A percentile compares a stretch with the other conserved stretches of the same genome.
These are phyloP conservation scores for Spathaspora passalidarum DNA, from an alignment of 805 yeast genomes.

Conservation along the genomic window DNA sequence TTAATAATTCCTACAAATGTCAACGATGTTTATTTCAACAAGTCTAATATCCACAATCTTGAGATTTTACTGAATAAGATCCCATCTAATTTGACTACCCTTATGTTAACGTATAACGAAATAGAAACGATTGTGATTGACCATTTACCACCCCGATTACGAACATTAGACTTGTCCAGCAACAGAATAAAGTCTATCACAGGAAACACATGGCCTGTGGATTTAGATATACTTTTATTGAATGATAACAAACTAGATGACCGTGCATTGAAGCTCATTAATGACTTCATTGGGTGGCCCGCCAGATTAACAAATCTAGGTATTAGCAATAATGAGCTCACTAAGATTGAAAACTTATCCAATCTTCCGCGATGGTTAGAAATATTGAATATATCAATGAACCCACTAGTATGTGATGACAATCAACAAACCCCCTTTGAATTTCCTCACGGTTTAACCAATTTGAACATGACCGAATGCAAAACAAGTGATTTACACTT, in stretches of 20 bases:
- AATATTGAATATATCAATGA: slow-evolving; percentile 6
- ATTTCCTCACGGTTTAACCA: slow-evolving; percentile 26
- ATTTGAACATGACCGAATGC: slow-evolving; percentile 24
- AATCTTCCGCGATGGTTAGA: slow-evolving; percentile 9
- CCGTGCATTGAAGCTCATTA: background rate
- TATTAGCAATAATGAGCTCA: background rate
- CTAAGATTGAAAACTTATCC: slow-evolving; percentile 2
- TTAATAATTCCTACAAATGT: slow-evolving; percentile 21
- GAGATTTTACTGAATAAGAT: slow-evolving; percentile 10
- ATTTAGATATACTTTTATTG: slow-evolving; percentile 1
- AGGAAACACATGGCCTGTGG: slow-evolving; percentile 9
- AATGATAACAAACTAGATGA: background rate
- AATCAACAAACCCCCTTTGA: slow-evolving; percentile 11
- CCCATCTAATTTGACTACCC: slow-evolving; percentile 22
- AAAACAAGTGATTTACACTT: slow-evolving; percentile 14
- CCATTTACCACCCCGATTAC: slow-evolving; percentile 25
- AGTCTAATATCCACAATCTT: slow-evolving; percentile 18
- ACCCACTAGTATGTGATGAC: background rate
- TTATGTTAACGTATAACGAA: slow-evolving; percentile 34
- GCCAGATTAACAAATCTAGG: background rate
- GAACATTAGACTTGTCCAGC: slow-evolving; percentile 21
- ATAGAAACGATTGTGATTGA: slow-evolving; percentile 16
- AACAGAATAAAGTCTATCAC: slow-evolving; percentile 14
- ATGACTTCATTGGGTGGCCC: background rate
- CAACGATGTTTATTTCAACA: slow-evolving; percentile 29